phyloP scores from a whole-genome alignment of 2,329 filamentous ascomycete species.

The Ophiosphaerella korrae region DNA sequence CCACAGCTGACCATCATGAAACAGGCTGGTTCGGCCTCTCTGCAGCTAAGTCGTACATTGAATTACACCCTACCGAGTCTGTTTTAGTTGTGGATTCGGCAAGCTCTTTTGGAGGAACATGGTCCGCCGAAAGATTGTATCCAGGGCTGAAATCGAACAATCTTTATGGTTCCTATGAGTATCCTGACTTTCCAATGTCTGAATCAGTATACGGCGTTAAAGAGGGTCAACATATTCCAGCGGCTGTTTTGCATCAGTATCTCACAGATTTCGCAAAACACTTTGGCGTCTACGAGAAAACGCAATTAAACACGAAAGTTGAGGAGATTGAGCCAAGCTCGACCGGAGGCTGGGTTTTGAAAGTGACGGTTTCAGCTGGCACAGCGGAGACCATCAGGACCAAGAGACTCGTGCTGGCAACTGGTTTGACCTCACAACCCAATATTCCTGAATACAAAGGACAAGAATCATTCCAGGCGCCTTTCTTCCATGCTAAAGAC shows the following conservation, averaged over 20 bases:
- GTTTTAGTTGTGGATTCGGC: constrained; percentile 50
- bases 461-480: constrained; percentile 54
- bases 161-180: constrained; percentile 43
- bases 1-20: neutral
- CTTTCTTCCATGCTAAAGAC: constrained; percentile 61
- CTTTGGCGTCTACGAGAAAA: constrained; percentile 52
- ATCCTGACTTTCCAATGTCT: constrained; percentile 33
- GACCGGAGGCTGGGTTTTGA: constrained; percentile 10
- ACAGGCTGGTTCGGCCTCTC: constrained; percentile 19
- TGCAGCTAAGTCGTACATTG: constrained; percentile 53
- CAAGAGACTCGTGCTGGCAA: constrained; percentile 62
- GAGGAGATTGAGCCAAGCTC: constrained; percentile 48
- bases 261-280: constrained; percentile 51
- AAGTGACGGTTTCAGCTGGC: neutral
- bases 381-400: constrained; percentile 17
- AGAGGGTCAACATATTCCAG: constrained; percentile 62
- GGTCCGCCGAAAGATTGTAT: constrained; percentile 45
- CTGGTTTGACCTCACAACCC: constrained; percentile 63
- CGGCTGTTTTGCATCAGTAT: constrained; percentile 60
- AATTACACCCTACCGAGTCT: constrained; percentile 44
- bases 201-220: constrained; percentile 37
- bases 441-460: constrained; percentile 58
- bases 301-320: constrained; percentile 58
- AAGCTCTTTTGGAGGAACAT: constrained; percentile 36
- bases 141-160: constrained; percentile 49